Evolutionary conservation across 805 yeast genomes (phyloP), one percentile per base, ranked within the genome.

Genomic region (Yarrowia deformans): DNA sequence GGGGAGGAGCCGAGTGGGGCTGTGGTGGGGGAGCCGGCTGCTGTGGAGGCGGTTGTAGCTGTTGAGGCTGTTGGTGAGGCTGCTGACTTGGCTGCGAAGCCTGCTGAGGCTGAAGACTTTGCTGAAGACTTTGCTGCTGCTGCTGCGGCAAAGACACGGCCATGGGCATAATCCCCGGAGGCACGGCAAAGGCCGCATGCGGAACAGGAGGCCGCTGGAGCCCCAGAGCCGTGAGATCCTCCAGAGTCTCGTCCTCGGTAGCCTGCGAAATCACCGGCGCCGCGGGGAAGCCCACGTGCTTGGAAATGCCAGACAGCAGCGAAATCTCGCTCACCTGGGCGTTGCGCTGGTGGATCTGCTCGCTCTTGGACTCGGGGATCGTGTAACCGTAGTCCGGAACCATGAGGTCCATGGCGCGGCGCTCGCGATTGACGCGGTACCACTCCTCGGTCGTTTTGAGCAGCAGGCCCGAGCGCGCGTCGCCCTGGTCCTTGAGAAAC

Each of bases 381-480:
- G 78, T 75, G 78, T 81, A 78, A 69, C 81, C 74, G 75, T 79
- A 79, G 71, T 84, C 81, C 54, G 89, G 83, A 64, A 81, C 80
- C 64, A 87, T 74, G 71, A 85, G 84, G 77, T 92, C 97, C 86
- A 91, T 84, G 55, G 87, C 87, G 72, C 96, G 84, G 74, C 98
- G 84, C 77, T 95, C 98, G 74, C 89, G 87, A 78, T 93, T 93
- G 75, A 93, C 90, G 72, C 90, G 89, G 80, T 94, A 94, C 98
- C 98, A 95, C 71, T 87, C 84, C 49, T 89, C 85, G 7, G 98
- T 93, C 4, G 97, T 90, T 8, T 86, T 83, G 70, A 85, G 82
- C 60, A 94, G 83, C 81, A 91, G 83, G 34, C 84, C 81, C 67
- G 84, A 83, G 71, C 92, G 89, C 56, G 84, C 78, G 75, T 92